phyloP scores from a whole-genome alignment of 768 basidiomycete genomes.

The Agrocybe pediades region DNA sequence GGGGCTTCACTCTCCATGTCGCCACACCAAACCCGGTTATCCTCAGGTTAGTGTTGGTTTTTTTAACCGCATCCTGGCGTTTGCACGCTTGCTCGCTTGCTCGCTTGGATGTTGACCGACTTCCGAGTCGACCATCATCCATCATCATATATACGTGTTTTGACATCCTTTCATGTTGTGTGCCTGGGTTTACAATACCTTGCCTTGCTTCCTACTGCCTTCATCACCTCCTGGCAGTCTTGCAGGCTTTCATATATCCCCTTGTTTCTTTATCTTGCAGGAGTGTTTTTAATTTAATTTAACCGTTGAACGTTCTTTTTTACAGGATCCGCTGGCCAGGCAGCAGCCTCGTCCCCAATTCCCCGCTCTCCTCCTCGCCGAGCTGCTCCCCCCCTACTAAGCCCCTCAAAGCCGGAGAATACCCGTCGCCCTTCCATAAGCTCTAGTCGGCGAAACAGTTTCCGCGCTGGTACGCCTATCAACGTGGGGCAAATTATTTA shows the following conservation, averaged over 20 bases:
- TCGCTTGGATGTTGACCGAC: neutral
- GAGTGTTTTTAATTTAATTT: neutral
- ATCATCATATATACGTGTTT: slow-evolving; percentile 7
- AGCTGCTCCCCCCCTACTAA: neutral
- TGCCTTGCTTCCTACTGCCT: slow-evolving; percentile 2
- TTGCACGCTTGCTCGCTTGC: slow-evolving; percentile 1
- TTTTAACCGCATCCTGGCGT: neutral
- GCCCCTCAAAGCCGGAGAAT: slow-evolving; percentile 1
- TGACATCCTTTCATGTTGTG: slow-evolving; percentile 8
- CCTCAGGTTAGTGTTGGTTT: slow-evolving; percentile 10
- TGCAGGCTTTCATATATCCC: neutral
- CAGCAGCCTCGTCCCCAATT: slow-evolving; percentile 2
- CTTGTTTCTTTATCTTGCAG: neutral
- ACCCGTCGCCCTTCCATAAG: slow-evolving; percentile 4
- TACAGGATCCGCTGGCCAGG: neutral
- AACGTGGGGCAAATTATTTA: slow-evolving; percentile 40
- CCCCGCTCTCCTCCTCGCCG: neutral
- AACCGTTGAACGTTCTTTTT: neutral
- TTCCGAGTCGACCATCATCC: neutral
- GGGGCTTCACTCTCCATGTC: neutral
- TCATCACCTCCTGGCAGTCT: slow-evolving; percentile 5
- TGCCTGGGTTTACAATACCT: slow-evolving; percentile 5
- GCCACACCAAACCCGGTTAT: neutral
- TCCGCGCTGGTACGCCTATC: slow-evolving; percentile 10
- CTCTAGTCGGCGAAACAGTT: slow-evolving; percentile 10